Evolutionary conservation across 768 basidiomycete species (phyloP), one percentile per base, ranked within the genome.

Genomic region (Boletus rufocinnamomeus): DNA sequence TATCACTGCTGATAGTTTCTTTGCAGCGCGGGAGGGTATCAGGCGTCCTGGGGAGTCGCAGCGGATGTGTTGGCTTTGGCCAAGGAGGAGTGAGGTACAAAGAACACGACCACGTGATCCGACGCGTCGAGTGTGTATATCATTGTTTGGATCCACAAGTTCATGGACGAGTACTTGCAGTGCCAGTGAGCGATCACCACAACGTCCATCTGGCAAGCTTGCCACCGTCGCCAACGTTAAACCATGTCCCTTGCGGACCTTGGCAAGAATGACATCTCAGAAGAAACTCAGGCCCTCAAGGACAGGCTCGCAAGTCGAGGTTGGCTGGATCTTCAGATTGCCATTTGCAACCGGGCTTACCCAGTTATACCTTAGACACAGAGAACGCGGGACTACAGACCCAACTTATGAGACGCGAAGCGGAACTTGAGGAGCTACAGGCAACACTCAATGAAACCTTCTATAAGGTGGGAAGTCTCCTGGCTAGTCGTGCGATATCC

Each of bases 41-140:
- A 78, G 58, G 63, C 60, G 25, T 79, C 77, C 13, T 80, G 79
- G 78, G 79, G 80, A 19, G 75, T 63, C 11, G 79, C 78, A 10
- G 76, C 69, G 25, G 76, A 80, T 21, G 80, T 72, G n/a, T 41
- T 73, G 57, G 14, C 27, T n/a, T 52, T 74, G 58, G 47, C 71
- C 30, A 73, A 66, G 50, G 10, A 21, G 23, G 51, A 40, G 48
- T 48, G 23, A 11, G 4, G 27, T 35, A 4, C 49, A 56, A 58
- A 61, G 45, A 63, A 63, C 65, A 64, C 72, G 72, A 60, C 57
- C 72, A 73, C 66, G 73, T 73, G 72, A 74, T 48, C 37, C 10
- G 27, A 70, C 72, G 72, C 72, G 72, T 67, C 64, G 34, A 52
- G 37, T 43, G 50, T 70, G 63, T 72, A 28, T 67, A 56, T 38